Percentiles rank a stretch among this genome's conserved stretches.
phyloP scores from a whole-genome alignment of 352 stramenopile species.

The Globisporangium paddicum region DNA sequence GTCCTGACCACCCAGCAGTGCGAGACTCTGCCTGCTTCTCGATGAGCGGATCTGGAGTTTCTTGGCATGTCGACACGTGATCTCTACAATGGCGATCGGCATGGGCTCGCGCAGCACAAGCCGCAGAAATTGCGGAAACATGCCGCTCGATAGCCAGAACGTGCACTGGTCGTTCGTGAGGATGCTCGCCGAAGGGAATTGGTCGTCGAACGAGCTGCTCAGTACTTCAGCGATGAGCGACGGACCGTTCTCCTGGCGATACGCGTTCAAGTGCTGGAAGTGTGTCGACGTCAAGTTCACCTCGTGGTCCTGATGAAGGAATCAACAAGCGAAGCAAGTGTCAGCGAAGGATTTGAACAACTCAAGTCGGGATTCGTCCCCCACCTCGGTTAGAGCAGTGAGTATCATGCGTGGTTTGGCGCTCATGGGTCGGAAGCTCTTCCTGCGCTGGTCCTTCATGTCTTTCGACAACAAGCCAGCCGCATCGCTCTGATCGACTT shows the following conservation, averaged over 20 bases:
- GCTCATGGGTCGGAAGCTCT: slow-evolving; percentile 65
- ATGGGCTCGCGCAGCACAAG: slow-evolving; percentile 60
- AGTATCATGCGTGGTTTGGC: slow-evolving; percentile 59
- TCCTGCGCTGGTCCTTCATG: slow-evolving; percentile 27
- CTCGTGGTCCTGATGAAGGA: slow-evolving; percentile 39
- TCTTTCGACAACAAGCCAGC: slow-evolving; percentile 6
- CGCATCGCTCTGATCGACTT: slow-evolving; percentile 27
- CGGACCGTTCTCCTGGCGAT: slow-evolving; percentile 30
- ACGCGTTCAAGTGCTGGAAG: slow-evolving; percentile 35
- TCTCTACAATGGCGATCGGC: slow-evolving; percentile 47
- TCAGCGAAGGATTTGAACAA: background rate
- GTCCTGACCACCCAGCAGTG: slow-evolving; percentile 21
- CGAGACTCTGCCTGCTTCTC: slow-evolving; percentile 20
- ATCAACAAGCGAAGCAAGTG: background rate
- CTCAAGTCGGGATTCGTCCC: background rate
- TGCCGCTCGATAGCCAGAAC: slow-evolving; percentile 66
- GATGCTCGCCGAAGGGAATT: slow-evolving; percentile 41
- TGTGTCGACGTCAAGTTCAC: slow-evolving; percentile 35
- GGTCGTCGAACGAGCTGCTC: slow-evolving; percentile 61
- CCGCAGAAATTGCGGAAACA: slow-evolving; percentile 70
- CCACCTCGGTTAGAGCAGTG: slow-evolving; percentile 45
- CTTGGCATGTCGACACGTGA: slow-evolving; percentile 62
- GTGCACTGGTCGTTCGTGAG: slow-evolving; percentile 43
- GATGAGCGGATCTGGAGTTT: slow-evolving; percentile 50
- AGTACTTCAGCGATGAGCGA: slow-evolving; percentile 56